Conservation (phyloP, 495 filamentous ascomycete species). For the Thermochaetoides thermophila region DNA sequence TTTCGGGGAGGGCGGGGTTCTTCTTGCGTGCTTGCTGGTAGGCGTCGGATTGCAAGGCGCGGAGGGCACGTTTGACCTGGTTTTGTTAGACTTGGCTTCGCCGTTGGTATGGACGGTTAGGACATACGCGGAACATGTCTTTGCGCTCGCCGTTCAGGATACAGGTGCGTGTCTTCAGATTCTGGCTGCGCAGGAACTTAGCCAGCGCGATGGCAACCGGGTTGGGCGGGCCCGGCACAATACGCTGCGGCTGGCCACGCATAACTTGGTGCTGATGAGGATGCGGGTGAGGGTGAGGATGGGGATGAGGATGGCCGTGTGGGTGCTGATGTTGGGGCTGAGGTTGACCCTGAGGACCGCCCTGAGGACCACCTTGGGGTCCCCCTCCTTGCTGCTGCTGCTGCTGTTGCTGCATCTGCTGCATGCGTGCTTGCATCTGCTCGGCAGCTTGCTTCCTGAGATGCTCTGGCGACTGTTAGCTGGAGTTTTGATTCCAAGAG, state of each 20-base stretch:
- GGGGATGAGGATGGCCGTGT: conserved; percentile 29
- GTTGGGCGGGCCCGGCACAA: conserved; percentile 61
- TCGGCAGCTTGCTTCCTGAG: conserved; percentile 37
- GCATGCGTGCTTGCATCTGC: conserved; percentile 53
- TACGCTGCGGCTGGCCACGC: conserved; percentile 37
- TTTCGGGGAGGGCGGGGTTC: conserved; percentile 75
- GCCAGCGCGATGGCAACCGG: conserved; percentile 82
- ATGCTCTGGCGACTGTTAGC: conserved; percentile 24
- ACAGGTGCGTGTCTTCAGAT: conserved; percentile 79
- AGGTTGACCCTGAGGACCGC: too few species aligned
- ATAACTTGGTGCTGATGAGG: conserved; percentile 47
- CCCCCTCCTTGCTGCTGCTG: conserved; percentile 9
- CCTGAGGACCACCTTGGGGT: too few species aligned
- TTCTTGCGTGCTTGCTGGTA: conserved; percentile 80
- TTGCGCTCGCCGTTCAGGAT: conserved; percentile 94
- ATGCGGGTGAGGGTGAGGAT: conserved; percentile 42
- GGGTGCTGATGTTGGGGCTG: too few species aligned
- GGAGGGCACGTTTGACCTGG: conserved; percentile 89
- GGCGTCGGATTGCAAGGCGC: conserved; percentile 75
- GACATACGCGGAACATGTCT: conserved; percentile 86
- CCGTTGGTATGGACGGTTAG: background rate
- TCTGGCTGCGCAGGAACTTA: conserved; percentile 70
- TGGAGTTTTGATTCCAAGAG: background rate
- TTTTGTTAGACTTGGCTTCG: conserved; percentile 1
- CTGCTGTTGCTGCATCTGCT: conserved; percentile 41